These are phyloP conservation scores for Aspergillus pseudoviridinutans DNA, from an alignment of 2,329 filamentous ascomycete species.

Conservation along the genomic window DNA sequence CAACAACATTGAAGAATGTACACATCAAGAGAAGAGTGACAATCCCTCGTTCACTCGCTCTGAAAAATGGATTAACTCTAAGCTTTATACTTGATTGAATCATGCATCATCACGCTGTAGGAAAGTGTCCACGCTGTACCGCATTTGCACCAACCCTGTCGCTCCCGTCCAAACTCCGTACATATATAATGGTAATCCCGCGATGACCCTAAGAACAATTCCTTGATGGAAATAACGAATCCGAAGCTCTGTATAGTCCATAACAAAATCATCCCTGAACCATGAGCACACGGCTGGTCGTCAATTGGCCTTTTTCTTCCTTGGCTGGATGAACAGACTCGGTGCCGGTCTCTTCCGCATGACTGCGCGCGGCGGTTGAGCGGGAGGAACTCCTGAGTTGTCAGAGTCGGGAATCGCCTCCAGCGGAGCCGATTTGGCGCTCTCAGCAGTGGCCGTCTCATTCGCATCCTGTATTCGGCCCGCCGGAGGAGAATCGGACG, in stretches of 20 bases:
- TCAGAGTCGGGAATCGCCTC: conserved; percentile 4
- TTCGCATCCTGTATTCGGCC: not conserved
- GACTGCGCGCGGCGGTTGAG: conserved; percentile 15
- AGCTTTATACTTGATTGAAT: not conserved
- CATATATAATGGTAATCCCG: not conserved
- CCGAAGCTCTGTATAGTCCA: not conserved
- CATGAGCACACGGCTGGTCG: not conserved
- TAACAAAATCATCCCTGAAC: not conserved
- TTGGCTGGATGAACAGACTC: conserved; percentile 31
- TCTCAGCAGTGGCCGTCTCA: not conserved
- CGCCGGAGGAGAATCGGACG: not conserved
- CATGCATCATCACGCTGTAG: not conserved
- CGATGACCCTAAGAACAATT: not conserved
- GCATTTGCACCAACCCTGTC: not conserved
- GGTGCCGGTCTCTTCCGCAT: conserved; percentile 29
- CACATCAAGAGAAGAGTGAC: not conserved
- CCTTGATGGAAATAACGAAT: not conserved
- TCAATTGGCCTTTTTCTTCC: conserved; percentile 24
- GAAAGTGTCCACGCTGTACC: not conserved
- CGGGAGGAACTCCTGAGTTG: conserved; percentile 9
- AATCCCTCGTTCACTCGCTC: not conserved
- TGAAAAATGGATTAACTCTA: not conserved
- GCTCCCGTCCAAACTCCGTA: not conserved
- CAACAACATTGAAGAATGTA: not conserved
- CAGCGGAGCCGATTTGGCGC: conserved; percentile 1